Evolutionary conservation across 2,329 filamentous ascomycete genomes (phyloP), one percentile per base, ranked within the genome.

Genomic region (Colletotrichum phormii): DNA sequence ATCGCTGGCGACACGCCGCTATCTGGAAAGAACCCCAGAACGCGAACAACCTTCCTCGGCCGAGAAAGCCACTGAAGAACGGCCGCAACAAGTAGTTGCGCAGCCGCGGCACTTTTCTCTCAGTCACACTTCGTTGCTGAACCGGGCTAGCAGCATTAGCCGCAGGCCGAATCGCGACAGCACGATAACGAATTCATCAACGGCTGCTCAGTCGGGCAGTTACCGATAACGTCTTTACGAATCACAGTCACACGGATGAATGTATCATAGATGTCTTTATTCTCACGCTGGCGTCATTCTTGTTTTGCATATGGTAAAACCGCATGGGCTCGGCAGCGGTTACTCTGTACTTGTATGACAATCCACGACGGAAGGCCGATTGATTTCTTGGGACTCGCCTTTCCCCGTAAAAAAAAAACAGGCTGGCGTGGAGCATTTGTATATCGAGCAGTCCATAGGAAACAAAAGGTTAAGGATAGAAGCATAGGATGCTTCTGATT

Each of bases 21-120:
- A 88, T 70, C 78, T 89, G 24, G 88, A 90, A 35, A 81, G 86
- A 3, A 80, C 80, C 13, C 81, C 82, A 46, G 84, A 86, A 29
- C 82, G 84, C 22, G 85, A 86, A 13, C 77, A 76, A 51, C 82
- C 77, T 74, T 80, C 75, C 42, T 75, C 80, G 12, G 77, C 78
- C 13, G 84, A 85, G 24, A 84, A 79, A 72, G 69, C 80, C 12
- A 77, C 77, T 4, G 86, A 86, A 49, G 84, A 86, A 26, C 80
- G 84, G 22, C 77, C 80, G 2, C 85, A 85, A 51, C 66, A 62
- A 9, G 62, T 46, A 22, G 37, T 57, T 29, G 26, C 61, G 9
- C 60, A 61, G 35, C 55, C 71, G 72, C 82, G 87, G 22, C 84
- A 86, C 49, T 81, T 84, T 67, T 85, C 87, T 1, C 78, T 87